Conservation (phyloP, 305 asterid genomes). For the Euphrasia arctica region DNA sequence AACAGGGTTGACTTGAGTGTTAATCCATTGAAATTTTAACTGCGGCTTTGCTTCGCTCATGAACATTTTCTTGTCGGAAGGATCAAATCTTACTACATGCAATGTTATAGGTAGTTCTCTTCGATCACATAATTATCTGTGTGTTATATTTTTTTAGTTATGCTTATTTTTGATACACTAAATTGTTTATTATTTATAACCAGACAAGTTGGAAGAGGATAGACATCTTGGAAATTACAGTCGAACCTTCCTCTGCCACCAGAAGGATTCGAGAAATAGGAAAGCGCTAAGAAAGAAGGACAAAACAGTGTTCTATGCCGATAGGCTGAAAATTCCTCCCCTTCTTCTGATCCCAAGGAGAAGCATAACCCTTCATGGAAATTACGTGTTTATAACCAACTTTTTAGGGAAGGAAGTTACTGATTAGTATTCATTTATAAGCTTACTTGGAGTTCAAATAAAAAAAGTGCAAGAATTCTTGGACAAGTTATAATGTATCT, state of each 20-base stretch:
- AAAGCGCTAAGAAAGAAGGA: conserved; percentile 41
- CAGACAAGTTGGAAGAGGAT: conserved; percentile 50
- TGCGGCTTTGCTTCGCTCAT: conserved; percentile 25
- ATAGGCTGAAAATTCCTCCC: conserved; percentile 31
- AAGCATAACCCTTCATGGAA: conserved; percentile 54
- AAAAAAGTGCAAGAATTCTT: not conserved
- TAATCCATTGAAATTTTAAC: too few species aligned
- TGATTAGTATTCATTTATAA: conserved; percentile 15
- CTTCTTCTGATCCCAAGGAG: conserved; percentile 45
- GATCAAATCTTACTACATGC: conserved; percentile 38
- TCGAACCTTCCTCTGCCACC: conserved; percentile 41
- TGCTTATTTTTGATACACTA: conserved; percentile 27
- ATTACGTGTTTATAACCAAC: conserved; percentile 69
- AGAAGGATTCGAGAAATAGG: conserved; percentile 42
- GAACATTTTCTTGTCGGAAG: conserved; percentile 35
- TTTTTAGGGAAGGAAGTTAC: conserved; percentile 64
- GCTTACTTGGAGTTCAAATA: conserved; percentile 18
- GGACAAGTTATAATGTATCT: conserved; percentile 17
- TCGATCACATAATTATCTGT: conserved; percentile 20
- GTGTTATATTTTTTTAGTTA: not conserved
- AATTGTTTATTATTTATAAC: conserved; percentile 13
- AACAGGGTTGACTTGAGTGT: too few species aligned
- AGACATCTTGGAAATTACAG: conserved; percentile 35
- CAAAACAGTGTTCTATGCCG: conserved; percentile 27
- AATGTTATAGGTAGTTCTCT: conserved; percentile 42